Conservation (phyloP, 495 filamentous ascomycete species). For the Viridothelium virens region DNA sequence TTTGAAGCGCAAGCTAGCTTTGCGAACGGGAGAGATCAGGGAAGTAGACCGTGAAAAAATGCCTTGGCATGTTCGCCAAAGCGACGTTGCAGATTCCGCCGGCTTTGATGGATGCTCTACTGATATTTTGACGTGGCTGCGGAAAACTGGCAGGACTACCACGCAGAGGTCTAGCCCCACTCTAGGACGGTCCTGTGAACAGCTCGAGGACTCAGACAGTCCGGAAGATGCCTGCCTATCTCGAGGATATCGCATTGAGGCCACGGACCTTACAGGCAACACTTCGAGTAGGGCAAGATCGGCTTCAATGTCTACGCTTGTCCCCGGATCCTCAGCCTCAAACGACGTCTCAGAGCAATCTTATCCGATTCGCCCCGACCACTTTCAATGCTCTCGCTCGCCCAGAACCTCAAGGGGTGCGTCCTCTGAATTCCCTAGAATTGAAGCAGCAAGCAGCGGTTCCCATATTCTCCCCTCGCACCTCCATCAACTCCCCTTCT, state of each 20-base stretch:
- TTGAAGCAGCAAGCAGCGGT: too few species aligned
- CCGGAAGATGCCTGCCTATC: background rate
- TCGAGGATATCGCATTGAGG: background rate
- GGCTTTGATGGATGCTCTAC: background rate
- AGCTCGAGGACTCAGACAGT: background rate
- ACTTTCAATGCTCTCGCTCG: too few species aligned
- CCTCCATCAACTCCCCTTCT: too few species aligned
- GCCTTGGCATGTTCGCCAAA: background rate
- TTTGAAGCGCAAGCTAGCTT: conserved; percentile 15
- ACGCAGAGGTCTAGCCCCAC: background rate
- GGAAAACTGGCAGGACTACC: background rate
- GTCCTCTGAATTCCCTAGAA: too few species aligned
- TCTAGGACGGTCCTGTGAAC: background rate
- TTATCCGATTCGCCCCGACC: too few species aligned
- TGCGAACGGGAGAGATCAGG: conserved; percentile 27
- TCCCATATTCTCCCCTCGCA: too few species aligned
- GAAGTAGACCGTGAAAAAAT: conserved; percentile 19
- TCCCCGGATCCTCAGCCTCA: background rate
- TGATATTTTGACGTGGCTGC: background rate
- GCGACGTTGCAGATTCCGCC: background rate
- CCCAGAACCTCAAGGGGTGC: too few species aligned
- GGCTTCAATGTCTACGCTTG: background rate
- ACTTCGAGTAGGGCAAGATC: background rate
- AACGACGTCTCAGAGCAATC: background rate
- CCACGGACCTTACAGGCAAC: background rate